phyloP scores from a whole-genome alignment of 768 basidiomycete genomes.

The Psilocybe azurescens region DNA sequence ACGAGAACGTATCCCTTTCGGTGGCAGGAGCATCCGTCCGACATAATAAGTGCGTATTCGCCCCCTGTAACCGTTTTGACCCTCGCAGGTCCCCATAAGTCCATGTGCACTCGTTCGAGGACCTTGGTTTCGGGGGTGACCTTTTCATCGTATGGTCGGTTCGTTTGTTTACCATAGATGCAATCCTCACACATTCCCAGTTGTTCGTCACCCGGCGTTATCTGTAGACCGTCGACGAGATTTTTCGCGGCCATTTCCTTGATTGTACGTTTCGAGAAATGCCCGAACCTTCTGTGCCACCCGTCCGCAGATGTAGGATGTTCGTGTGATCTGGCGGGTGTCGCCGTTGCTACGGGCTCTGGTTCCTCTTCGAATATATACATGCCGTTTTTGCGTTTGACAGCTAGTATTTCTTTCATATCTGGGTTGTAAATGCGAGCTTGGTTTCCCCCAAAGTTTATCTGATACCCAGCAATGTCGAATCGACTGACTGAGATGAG shows the following conservation, averaged over 20 bases:
- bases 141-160: conserved; percentile 27
- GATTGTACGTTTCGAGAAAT: conserved; percentile 18
- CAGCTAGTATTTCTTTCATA: background rate
- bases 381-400: conserved; percentile 5
- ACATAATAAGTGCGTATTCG: conserved; percentile 29
- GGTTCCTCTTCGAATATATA: conserved; percentile 24
- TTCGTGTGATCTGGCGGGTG: conserved; percentile 19
- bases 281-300: conserved; percentile 32
- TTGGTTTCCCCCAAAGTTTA: conserved; percentile 18
- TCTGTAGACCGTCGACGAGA: conserved; percentile 25
- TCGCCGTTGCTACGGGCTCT: conserved; percentile 4
- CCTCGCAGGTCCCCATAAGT: conserved; percentile 30
- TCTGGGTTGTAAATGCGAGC: conserved; percentile 6
- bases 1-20: conserved; percentile 23
- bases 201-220: conserved; percentile 3
- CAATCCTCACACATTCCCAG: conserved; percentile 29
- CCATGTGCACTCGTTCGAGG: conserved; percentile 26
- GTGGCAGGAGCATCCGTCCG: conserved; percentile 24
- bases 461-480: conserved; percentile 15
- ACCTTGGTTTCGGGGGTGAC: conserved; percentile 18
- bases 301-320: conserved; percentile 22
- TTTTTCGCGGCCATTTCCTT: conserved; percentile 11
- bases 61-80: conserved; percentile 19
- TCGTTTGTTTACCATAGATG: conserved; percentile 26
- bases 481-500: conserved; percentile 28